phyloP scores from a whole-genome alignment of 176 grass and related monocot genomes.

The Avena sativa region DNA sequence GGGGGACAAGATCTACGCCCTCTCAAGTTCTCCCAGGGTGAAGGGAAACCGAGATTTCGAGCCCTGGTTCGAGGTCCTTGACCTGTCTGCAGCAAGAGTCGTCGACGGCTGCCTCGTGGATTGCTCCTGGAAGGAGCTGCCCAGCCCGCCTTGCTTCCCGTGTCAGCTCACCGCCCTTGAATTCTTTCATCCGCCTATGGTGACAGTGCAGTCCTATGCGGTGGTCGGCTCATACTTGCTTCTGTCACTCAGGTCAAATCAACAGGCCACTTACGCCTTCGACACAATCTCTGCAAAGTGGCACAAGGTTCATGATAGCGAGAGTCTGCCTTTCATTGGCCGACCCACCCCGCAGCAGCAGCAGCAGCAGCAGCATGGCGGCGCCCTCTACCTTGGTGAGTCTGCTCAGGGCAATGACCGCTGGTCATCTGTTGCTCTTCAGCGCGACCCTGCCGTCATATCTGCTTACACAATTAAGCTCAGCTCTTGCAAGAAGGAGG shows the following conservation, averaged over 20 bases:
- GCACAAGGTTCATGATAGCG: not conserved
- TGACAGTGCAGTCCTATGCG: not conserved
- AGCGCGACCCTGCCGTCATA: not conserved
- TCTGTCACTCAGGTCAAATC: not conserved
- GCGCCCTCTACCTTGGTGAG: not conserved
- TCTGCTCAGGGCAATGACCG: not conserved
- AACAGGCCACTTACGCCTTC: not conserved
- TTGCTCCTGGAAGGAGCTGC: not conserved
- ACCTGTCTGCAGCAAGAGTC: not conserved
- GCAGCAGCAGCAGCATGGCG: not conserved
- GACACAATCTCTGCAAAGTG: not conserved
- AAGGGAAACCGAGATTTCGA: not conserved
- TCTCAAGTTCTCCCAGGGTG: not conserved
- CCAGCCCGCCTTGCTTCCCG: constrained; percentile 6
- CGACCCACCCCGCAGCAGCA: not conserved
- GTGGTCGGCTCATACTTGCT: not conserved
- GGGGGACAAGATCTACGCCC: not conserved
- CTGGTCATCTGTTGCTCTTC: not conserved
- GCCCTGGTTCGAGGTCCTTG: constrained; percentile 15
- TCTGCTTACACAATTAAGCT: not conserved
- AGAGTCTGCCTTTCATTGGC: not conserved
- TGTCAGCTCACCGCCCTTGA: not conserved
- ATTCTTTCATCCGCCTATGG: not conserved
- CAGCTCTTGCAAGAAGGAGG: not conserved
- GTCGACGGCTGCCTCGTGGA: not conserved